phyloP scores from a whole-genome alignment of 164 flowering plant species.

The Chimonanthus praecox region DNA sequence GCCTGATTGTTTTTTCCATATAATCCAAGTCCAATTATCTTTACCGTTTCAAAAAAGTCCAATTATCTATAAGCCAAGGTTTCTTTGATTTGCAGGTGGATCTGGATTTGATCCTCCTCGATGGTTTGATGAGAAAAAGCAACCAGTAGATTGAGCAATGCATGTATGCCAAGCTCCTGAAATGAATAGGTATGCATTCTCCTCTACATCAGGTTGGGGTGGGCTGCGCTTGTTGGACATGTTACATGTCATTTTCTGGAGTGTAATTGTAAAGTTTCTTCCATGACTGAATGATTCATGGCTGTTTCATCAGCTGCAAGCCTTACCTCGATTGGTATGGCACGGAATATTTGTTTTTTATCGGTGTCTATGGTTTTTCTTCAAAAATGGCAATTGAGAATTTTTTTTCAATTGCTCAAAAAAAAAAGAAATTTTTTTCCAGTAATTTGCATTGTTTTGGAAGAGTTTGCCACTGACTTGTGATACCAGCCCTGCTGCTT shows the following conservation, averaged over 20 bases:
- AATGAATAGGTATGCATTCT: neutral
- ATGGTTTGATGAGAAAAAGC: conserved; percentile 74
- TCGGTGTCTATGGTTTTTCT: no score
- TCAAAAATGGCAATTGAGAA: no score
- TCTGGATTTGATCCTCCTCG: conserved; percentile 94
- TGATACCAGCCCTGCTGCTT: no score
- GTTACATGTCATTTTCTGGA: neutral
- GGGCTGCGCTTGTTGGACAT: neutral
- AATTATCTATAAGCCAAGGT: neutral
- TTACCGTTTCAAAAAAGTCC: neutral
- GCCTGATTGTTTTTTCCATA: neutral
- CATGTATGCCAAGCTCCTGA: neutral
- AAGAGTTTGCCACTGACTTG: no score
- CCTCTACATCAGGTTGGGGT: neutral
- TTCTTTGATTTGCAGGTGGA: conserved; percentile 49
- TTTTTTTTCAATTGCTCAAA: no score
- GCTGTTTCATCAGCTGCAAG: neutral
- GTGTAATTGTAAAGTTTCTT: neutral
- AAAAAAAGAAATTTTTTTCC: no score
- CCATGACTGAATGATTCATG: neutral
- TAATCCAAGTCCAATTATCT: neutral
- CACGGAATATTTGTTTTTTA: neutral
- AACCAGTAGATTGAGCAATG: conserved; percentile 29
- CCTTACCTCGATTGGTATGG: neutral
- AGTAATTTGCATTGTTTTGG: no score